Percentiles rank a stretch among this genome's conserved stretches.
Conservation (phyloP, 148 eudicot species). For the Silene uniflora region DNA sequence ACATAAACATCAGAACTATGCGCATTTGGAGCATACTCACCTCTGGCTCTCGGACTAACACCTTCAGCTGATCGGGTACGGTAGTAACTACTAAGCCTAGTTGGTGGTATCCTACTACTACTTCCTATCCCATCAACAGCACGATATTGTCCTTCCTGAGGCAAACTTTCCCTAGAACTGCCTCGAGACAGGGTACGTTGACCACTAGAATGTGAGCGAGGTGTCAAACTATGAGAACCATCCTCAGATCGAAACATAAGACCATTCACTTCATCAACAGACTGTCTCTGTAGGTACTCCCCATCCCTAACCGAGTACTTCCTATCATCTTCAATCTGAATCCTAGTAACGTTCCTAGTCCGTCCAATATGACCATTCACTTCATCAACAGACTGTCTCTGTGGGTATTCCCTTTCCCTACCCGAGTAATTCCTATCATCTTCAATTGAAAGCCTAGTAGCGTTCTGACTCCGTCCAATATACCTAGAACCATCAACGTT, state of each 20-base stretch:
- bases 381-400: slow-evolving; percentile 7
- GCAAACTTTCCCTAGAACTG: background rate
- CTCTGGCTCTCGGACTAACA: slow-evolving; percentile 6
- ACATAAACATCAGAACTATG: slow-evolving; percentile 4
- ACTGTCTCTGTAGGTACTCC: slow-evolving; percentile 9
- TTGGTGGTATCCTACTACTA: background rate
- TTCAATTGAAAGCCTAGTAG: background rate
- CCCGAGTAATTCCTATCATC: slow-evolving; percentile 1
- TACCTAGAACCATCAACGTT: slow-evolving; percentile 11
- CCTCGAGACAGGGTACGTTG: slow-evolving; percentile 11
- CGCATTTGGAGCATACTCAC: slow-evolving; percentile 8
- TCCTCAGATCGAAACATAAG: slow-evolving; percentile 7
- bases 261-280: slow-evolving; percentile 1
- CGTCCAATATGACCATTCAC: background rate
- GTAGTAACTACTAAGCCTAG: slow-evolving; percentile 3
- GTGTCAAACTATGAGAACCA: slow-evolving; percentile 25
- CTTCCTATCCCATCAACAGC: slow-evolving; percentile 10
- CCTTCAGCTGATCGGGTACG: slow-evolving; percentile 9
- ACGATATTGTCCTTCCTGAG: slow-evolving; percentile 5
- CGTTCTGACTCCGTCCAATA: background rate
- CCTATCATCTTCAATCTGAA: slow-evolving; percentile 5
- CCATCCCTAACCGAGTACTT: background rate
- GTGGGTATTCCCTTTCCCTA: slow-evolving; percentile 14
- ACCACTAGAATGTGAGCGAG: slow-evolving; percentile 19
- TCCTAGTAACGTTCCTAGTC: background rate